Conservation (phyloP, 768 basidiomycete genomes). For the Mycena vulgaris region DNA sequence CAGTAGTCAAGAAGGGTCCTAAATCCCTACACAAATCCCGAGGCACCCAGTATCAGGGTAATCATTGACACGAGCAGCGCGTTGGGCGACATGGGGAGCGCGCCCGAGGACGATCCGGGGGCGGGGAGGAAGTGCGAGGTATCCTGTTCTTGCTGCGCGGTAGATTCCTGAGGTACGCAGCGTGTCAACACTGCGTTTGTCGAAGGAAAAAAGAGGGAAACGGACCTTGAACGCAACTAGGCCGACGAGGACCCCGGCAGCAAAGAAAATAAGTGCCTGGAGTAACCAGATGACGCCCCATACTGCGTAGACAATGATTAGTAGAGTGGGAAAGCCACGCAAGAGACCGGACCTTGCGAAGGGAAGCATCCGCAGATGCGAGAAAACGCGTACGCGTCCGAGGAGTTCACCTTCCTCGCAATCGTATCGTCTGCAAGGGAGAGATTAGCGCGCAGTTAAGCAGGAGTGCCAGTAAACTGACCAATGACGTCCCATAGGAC, state of each 20-base stretch:
- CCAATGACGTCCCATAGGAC: constrained; percentile 90
- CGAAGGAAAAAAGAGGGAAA: constrained; percentile 11
- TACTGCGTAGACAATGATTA: constrained; percentile 57
- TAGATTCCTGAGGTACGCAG: constrained; percentile 63
- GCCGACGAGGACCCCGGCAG: constrained; percentile 82
- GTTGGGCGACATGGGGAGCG: constrained; percentile 47
- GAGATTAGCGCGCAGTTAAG: neutral
- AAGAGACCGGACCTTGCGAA: constrained; percentile 70
- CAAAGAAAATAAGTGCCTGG: constrained; percentile 81
- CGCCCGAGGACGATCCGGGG: constrained; percentile 63
- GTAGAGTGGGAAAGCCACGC: constrained; percentile 11
- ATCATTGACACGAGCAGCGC: constrained; percentile 40
- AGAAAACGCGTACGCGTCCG: constrained; percentile 90
- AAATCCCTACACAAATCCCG: constrained; percentile 3
- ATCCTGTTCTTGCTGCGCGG: constrained; percentile 64
- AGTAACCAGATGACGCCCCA: constrained; percentile 95
- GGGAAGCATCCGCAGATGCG: constrained; percentile 89
- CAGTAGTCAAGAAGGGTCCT: neutral
- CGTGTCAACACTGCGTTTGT: neutral
- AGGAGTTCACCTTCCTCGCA: constrained; percentile 86
- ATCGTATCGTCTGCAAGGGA: constrained; percentile 80
- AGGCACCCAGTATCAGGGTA: constrained; percentile 36
- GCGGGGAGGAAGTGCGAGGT: constrained; percentile 71
- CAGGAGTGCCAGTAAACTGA: constrained; percentile 45
- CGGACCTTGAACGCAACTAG: constrained; percentile 85